Percentiles rank a stretch among this genome's conserved stretches.
Conservation (phyloP, 345 rosid species). For the Xanthoceras sorbifolium region DNA sequence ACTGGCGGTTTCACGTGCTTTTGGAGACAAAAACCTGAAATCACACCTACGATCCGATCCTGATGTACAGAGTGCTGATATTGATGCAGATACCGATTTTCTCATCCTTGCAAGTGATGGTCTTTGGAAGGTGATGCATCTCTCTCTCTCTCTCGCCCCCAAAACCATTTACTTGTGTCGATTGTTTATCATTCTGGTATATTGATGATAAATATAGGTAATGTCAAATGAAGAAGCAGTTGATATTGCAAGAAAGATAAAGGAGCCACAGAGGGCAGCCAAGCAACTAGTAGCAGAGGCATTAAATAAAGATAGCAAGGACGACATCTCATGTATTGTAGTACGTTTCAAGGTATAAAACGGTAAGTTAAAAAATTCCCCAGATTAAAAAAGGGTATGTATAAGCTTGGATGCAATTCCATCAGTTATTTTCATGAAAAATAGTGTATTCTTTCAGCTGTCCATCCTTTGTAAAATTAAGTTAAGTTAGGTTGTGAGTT, state of each 20-base stretch:
- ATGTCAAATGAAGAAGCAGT: conserved; percentile 63
- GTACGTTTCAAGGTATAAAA: conserved; percentile 48
- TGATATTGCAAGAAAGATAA: conserved; percentile 49
- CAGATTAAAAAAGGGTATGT: neutral
- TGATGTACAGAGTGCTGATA: conserved; percentile 38
- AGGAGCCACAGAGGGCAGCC: conserved; percentile 56
- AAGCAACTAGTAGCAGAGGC: conserved; percentile 50
- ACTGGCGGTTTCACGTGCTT: conserved; percentile 74
- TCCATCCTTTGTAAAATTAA: conserved; percentile 14
- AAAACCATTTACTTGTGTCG: neutral
- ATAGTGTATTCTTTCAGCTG: neutral
- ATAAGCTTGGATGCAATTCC: neutral
- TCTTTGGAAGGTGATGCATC: conserved; percentile 58
- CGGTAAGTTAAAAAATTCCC: neutral
- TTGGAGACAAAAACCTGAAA: conserved; percentile 71
- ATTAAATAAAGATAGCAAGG: conserved; percentile 54
- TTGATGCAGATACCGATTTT: conserved; percentile 48
- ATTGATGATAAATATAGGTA: conserved; percentile 35
- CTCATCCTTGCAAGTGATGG: conserved; percentile 79
- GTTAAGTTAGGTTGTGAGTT: conserved; percentile 11
- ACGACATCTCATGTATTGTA: conserved; percentile 71
- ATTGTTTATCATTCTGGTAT: neutral
- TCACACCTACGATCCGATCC: conserved; percentile 76
- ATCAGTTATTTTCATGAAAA: conserved; percentile 10
- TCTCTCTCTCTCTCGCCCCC: neutral